Base-by-base conservation (phyloP, 2,329 filamentous ascomycete species). In the Curvularia spicifera region DNA sequence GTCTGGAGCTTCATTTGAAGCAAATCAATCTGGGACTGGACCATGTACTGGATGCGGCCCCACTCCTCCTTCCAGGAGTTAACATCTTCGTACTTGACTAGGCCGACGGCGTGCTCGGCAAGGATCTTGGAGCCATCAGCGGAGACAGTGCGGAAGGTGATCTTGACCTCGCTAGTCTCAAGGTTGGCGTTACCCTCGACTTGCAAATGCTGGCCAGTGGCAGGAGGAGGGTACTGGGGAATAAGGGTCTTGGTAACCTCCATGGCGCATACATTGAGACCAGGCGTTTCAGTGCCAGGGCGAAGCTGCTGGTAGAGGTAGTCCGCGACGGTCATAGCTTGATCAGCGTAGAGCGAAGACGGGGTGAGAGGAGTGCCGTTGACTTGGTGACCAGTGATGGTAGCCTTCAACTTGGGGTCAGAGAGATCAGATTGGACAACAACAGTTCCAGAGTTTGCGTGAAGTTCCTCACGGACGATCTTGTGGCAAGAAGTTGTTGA, bases 181-280 rank as follows among this genome's bases (percentile, higher is more conserved):
- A 85, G 80, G 65, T 90, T 82, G 43, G 84, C 84, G n/a, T 81
- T 85, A 54, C 84, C 85, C 49, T 84, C 83, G 64, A 89, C 80
- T 66, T 85, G 83, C 29, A 91, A 76, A 51, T 89, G 82, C 71
- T 90, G 88, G 35, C 81, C 82, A 49, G 78, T 76, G 37, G 78
- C 68, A 26, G 81, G 79, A 59, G 80, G 72, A 26, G 80, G 80
- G 54, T 81, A 77, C 62, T 82, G 79, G 1, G 82, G 83, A 60
- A 93, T 89, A 59, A 93, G 80, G 33, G 89, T 86, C 81, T 91
- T 90, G 50, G 83, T 83, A 1, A 90, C 88, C 71, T 89, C 85
- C 80, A 92, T 87, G 48, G 87, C 80, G 62, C 81, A 82, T 20
- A 91, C 85, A 63, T 91, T 89, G 65, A 87, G 79, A 22, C 85